These are phyloP conservation scores for Ceratorhiza oryzae-sativae DNA, from an alignment of 1,284 basidiomycete species.

Conservation along the genomic window DNA sequence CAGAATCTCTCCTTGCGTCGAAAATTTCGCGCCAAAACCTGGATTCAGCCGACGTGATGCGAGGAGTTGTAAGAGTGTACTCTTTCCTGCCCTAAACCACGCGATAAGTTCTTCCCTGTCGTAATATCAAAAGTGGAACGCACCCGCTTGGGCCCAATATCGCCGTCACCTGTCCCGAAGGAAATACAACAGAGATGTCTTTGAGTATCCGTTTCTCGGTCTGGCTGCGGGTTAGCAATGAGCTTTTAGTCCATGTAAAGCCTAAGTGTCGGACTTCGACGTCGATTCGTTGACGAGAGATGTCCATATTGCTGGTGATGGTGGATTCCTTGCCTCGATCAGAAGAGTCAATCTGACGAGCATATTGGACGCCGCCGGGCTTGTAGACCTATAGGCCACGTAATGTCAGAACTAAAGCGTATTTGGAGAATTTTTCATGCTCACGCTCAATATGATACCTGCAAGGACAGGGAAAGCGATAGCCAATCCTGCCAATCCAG, in stretches of 20 bases:
- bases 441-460: constrained; percentile 50
- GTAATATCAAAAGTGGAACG: background rate
- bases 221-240: background rate
- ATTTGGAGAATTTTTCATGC: background rate
- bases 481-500: constrained; percentile 50
- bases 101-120: background rate
- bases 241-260: constrained; percentile 50
- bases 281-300: constrained; percentile 51
- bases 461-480: constrained; percentile 52
- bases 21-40: constrained; percentile 51
- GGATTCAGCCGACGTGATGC: constrained; percentile 52
- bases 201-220: constrained; percentile 51
- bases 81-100: constrained; percentile 57
- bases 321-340: constrained; percentile 45
- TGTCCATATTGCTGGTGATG: constrained; percentile 50
- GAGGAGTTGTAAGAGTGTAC: constrained; percentile 57
- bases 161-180: constrained; percentile 56
- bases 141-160: constrained; percentile 50
- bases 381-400: constrained; percentile 46
- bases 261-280: constrained; percentile 50
- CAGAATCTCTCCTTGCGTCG: constrained; percentile 49
- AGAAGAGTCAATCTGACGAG: constrained; percentile 49
- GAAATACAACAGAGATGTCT: constrained; percentile 54
- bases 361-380: constrained; percentile 55
- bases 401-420: background rate